Percentiles rank a stretch among this genome's conserved stretches.
Evolutionary conservation across 2,329 filamentous ascomycete species (phyloP).

Genomic region (Trichocomaceae sp.): DNA sequence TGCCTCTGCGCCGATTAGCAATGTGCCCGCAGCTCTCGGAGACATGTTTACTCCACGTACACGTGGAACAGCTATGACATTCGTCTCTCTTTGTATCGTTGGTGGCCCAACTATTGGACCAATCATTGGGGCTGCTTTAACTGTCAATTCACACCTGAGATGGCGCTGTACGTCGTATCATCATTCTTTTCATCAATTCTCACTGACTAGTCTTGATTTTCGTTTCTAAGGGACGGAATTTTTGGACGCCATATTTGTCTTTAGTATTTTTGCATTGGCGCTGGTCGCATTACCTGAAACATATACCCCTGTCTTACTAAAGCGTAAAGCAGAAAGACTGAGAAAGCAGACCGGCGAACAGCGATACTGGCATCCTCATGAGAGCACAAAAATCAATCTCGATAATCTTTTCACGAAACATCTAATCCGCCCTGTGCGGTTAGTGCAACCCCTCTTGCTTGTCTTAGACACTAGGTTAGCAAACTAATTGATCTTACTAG

Average conservation of each 20-base stretch:
- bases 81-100: constrained; percentile 44
- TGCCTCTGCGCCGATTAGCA: constrained; percentile 45
- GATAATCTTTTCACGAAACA: constrained; percentile 30
- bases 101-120: constrained; percentile 45
- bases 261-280: constrained; percentile 17
- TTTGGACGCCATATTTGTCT: constrained; percentile 26
- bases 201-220: constrained; percentile 30
- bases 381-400: not conserved
- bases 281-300: constrained; percentile 47
- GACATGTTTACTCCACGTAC: constrained; percentile 46
- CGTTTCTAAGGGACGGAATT: constrained; percentile 32
- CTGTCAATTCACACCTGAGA: constrained; percentile 44
- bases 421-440: constrained; percentile 33
- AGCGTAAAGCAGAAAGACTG: constrained; percentile 41
- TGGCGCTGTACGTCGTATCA: constrained; percentile 56
- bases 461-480: not conserved
- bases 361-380: constrained; percentile 9
- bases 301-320: constrained; percentile 43
- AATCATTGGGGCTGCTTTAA: constrained; percentile 44
- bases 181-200: constrained; percentile 43
- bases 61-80: constrained; percentile 40
- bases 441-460: not conserved
- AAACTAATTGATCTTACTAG: not conserved
- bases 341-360: constrained; percentile 40
- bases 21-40: constrained; percentile 44